Base-by-base conservation (phyloP, 1,139 yeast species). In the Pichia sorboxylosa region DNA sequence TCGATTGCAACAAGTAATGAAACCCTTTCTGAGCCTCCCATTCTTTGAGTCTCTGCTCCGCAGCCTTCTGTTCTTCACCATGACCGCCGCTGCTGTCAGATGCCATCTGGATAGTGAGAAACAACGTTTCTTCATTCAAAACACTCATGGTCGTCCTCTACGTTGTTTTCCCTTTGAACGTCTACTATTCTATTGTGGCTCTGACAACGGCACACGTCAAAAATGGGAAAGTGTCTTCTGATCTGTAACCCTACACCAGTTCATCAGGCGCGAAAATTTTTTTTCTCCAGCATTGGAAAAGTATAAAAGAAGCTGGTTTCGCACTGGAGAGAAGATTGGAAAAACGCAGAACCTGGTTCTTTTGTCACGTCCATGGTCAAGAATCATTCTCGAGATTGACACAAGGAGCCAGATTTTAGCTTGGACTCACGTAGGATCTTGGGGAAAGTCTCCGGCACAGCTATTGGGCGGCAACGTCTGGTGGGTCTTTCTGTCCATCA, bases 11-110 rank as follows among this genome's bases (percentile, higher is more conserved):
- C 6, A 47, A 30, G 27, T 39, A 53, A 31, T 53, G 54, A 31
- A 41, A 53, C 3, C 87, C 87, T 2, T 73, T 68, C 17, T 56
- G 58, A 2, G 56, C 48, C 46, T 80, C 85, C 92, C 93, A 82
- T 10, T 47, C 52, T 42, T 73, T 72, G 38, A 85, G 58, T 52
- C 74, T 82, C 13, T 59, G 50, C 45, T 84, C 95, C 0, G 94
- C 94, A 3, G 35, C 32, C 24, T 40, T 37, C 30, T 51, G 55
- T 6, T 36, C 37, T 0, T 34, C 28, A 4, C 49, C 52, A 20
- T 53, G 35, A 5, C 41, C 43, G 22, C 22, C 11, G 8, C 11
- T 8, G 2, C 22, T 11, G 11, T 11, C 11, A 19, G 22, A 19
- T 8, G 22, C 22, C 11, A 19, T 19, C 22, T 19, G 22, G 8